These are phyloP conservation scores for Helicostylum pulchrum DNA, from an alignment of 192 early-diverging fungal species.

Conservation along the genomic window DNA sequence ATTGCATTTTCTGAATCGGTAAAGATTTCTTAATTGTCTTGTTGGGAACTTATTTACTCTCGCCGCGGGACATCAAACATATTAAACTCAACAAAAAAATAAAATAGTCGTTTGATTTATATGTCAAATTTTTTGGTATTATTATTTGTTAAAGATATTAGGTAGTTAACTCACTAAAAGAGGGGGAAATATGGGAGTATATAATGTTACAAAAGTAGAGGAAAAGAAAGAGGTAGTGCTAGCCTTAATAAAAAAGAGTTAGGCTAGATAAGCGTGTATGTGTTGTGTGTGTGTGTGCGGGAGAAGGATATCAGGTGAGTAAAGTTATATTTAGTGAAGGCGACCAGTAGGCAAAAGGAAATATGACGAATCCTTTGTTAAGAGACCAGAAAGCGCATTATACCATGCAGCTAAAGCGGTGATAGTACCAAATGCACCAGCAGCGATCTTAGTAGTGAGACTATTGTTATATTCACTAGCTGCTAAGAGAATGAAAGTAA, in stretches of 20 bases:
- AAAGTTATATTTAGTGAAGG: slow-evolving; percentile 19
- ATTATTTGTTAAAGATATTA: neutral
- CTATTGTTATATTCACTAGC: slow-evolving; percentile 55
- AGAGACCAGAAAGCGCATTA: slow-evolving; percentile 61
- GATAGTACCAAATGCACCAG: slow-evolving; percentile 69
- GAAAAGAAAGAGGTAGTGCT: neutral
- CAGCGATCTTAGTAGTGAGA: slow-evolving; percentile 50
- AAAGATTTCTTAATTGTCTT: no score
- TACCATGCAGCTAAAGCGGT: slow-evolving; percentile 79
- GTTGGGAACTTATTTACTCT: neutral
- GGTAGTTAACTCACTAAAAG: neutral
- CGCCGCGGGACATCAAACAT: no score
- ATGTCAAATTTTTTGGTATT: no score
- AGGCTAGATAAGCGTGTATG: neutral
- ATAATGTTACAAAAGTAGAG: no score
- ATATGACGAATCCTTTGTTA: slow-evolving; percentile 49
- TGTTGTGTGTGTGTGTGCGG: neutral
- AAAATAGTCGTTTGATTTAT: neutral
- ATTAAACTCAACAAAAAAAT: neutral
- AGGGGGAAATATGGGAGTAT: neutral
- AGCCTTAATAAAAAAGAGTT: neutral
- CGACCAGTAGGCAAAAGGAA: slow-evolving; percentile 49
- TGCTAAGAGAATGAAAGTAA: slow-evolving; percentile 69
- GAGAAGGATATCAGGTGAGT: neutral
- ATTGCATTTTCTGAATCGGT: neutral